Conservation (phyloP, 768 basidiomycete species). For the Hygrocybe punicea region DNA sequence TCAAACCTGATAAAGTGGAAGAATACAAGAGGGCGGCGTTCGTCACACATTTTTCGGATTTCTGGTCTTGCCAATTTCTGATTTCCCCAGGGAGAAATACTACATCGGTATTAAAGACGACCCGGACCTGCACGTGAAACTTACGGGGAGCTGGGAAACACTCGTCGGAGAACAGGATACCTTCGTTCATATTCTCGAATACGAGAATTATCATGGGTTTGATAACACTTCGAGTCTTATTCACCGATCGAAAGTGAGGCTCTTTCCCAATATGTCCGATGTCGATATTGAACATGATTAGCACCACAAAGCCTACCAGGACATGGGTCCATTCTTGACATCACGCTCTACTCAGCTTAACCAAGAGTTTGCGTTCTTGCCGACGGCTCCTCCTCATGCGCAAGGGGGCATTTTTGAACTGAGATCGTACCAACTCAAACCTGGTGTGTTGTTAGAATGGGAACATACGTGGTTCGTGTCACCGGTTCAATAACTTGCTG, state of each 20-base stretch:
- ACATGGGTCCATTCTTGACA: slow-evolving; percentile 71
- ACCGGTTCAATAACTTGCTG: neutral
- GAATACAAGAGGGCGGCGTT: slow-evolving; percentile 90
- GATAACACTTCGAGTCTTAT: slow-evolving; percentile 72
- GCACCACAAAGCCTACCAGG: slow-evolving; percentile 66
- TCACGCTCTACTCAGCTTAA: slow-evolving; percentile 75
- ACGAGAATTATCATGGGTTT: slow-evolving; percentile 88
- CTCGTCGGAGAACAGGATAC: slow-evolving; percentile 86
- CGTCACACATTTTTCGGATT: slow-evolving; percentile 24
- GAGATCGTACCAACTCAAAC: slow-evolving; percentile 80
- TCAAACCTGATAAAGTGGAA: slow-evolving; percentile 75
- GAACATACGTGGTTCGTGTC: slow-evolving; percentile 76
- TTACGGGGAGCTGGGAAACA: slow-evolving; percentile 93
- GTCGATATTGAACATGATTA: slow-evolving; percentile 23
- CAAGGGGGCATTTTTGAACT: slow-evolving; percentile 94
- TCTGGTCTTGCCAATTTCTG: slow-evolving; percentile 4
- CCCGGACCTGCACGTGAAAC: slow-evolving; percentile 70
- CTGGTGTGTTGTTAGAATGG: slow-evolving; percentile 93
- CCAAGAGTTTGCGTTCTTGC: slow-evolving; percentile 95
- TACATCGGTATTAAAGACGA: slow-evolving; percentile 79
- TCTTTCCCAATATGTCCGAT: neutral
- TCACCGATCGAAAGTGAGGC: slow-evolving; percentile 58
- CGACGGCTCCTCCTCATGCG: slow-evolving; percentile 80
- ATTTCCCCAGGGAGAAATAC: slow-evolving; percentile 63
- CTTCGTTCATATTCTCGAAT: slow-evolving; percentile 80